These are phyloP conservation scores for Hypoxylon crocopeplum DNA, from an alignment of 495 filamentous ascomycete genomes.

Conservation along the genomic window DNA sequence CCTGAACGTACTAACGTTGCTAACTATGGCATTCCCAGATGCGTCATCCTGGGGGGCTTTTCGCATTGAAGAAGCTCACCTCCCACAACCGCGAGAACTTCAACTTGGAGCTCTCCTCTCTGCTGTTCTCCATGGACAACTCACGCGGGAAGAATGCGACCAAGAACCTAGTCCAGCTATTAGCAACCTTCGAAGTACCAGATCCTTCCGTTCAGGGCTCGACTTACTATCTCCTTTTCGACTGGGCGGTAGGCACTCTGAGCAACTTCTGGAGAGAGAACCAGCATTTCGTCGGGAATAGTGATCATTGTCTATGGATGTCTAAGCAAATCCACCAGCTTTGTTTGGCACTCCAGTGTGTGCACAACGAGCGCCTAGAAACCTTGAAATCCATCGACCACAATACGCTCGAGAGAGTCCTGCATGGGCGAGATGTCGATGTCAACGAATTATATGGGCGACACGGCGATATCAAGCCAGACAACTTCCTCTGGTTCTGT, in stretches of 20 bases:
- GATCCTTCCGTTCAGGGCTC: background rate
- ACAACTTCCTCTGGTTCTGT: conserved; percentile 48
- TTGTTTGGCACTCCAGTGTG: conserved; percentile 18
- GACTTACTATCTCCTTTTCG: conserved; percentile 30
- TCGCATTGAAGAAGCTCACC: conserved; percentile 26
- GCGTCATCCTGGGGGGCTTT: conserved; percentile 5
- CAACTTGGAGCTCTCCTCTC: conserved; percentile 21
- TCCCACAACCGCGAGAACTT: conserved; percentile 14
- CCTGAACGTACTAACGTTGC: background rate
- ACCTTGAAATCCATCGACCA: background rate
- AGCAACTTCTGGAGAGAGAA: conserved; percentile 22
- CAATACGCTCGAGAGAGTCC: background rate
- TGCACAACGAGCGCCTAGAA: conserved; percentile 21
- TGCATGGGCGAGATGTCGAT: conserved; percentile 24
- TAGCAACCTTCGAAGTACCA: conserved; percentile 29
- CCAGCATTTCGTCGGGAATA: background rate
- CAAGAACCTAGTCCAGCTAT: conserved; percentile 16
- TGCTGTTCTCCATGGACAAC: conserved; percentile 29
- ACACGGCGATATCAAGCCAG: conserved; percentile 51
- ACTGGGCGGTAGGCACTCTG: conserved; percentile 30
- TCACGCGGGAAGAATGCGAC: background rate
- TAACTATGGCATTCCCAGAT: conserved; percentile 7
- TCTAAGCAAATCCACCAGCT: conserved; percentile 26
- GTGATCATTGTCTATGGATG: conserved; percentile 24
- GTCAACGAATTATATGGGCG: conserved; percentile 34